A percentile compares a stretch with the other conserved stretches of the same genome.
These are phyloP conservation scores for Astrephomene gubernaculifera DNA, from an alignment of 139 green algal species.

Conservation along the genomic window DNA sequence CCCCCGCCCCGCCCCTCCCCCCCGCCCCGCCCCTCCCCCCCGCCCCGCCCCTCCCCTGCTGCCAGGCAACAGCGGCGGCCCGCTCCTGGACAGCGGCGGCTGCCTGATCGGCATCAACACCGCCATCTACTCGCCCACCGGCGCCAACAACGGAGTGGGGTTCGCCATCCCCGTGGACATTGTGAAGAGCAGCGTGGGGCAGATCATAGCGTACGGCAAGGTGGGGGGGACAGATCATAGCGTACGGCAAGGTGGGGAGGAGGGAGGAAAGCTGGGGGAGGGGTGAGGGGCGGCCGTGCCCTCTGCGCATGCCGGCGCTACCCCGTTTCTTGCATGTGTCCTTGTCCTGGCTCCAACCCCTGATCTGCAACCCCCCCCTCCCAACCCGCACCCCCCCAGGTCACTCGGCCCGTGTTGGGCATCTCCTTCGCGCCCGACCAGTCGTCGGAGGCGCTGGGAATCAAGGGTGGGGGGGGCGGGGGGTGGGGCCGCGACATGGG, in stretches of 20 bases:
- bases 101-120: constrained; percentile 77
- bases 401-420: constrained; percentile 86
- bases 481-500: not conserved
- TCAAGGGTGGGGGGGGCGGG: constrained; percentile 57
- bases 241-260: constrained; percentile 59
- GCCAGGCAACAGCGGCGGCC: constrained; percentile 66
- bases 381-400: constrained; percentile 20
- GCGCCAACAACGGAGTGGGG: constrained; percentile 83
- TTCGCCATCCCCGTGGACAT: constrained; percentile 86
- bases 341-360: too few species aligned
- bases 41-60: too few species aligned
- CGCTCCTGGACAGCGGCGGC: constrained; percentile 70
- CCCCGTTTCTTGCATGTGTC: too few species aligned
- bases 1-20: too few species aligned
- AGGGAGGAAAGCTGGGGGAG: constrained; percentile 62
- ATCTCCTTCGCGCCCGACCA: constrained; percentile 93
- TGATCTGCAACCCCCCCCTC: too few species aligned
- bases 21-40: too few species aligned
- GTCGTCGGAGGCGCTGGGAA: constrained; percentile 71
- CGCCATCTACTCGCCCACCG: constrained; percentile 80
- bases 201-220: constrained; percentile 82
- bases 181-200: constrained; percentile 67
- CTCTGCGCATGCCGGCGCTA: too few species aligned
- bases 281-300: too few species aligned
- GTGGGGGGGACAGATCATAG: constrained; percentile 53